Evolutionary conservation across 2,329 filamentous ascomycete species (phyloP), one percentile per base, ranked within the genome.

Genomic region (Venturia aucupariae): DNA sequence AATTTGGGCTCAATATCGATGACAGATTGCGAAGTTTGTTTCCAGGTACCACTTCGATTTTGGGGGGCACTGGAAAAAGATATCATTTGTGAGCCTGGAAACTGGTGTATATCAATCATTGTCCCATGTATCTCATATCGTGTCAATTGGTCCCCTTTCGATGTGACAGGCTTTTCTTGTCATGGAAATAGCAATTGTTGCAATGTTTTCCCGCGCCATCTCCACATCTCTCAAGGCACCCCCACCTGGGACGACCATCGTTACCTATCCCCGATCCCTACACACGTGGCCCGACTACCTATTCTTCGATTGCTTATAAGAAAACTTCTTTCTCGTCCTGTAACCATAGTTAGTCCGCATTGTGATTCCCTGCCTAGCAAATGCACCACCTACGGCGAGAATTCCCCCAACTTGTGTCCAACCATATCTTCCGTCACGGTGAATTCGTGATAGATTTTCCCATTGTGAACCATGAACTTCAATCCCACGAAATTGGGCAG

Each of bases 351-450:
- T 54, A 48, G 42, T 19, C 17, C 27, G 13, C 35, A 24, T 32
- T 27, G 11, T 7, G 0, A 63, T 32, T 32, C 27, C n/a, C 17
- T 55, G 42, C 39, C 32, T 4, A 13, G 17, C 27, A 10, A 30
- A 27, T 22, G 27, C 60, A 0, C 4, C 27, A 85, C 90, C 72
- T 84, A 96, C 92, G 85, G 81, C 67, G 91, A 87, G 75, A 96
- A 97, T 78, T 97, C 92, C 71, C 92, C 92, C 69, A 97, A 82
- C 79, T 96, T 97, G 77, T 94, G 89, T 63, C 92, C 92, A 61
- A 97, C 92, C 92, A 97, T 97, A 72, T 96, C 90, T 75, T 96
- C 92, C 19, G 92, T 96, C 68, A 97, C 89, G 68, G 82, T 83
- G 64, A 96, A 82, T 69, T 94, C 90, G 70, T 88, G 79, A 76